phyloP scores from a whole-genome alignment of 371 early-diverging fungal species.

The Apophysomyces elegans region DNA sequence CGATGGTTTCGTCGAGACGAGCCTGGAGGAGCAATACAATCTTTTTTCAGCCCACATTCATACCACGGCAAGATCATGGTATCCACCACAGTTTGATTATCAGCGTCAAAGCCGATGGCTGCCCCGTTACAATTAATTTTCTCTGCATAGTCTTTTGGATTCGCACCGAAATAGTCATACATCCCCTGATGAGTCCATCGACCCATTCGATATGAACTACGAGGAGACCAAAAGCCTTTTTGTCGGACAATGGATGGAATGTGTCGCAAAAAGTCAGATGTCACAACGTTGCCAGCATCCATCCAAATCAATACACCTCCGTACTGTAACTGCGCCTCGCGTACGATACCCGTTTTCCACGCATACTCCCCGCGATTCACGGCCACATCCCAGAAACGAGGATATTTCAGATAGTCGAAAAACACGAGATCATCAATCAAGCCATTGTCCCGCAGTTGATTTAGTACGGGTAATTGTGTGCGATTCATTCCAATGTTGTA shows the following conservation, averaged over 20 bases:
- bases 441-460: conserved; percentile 43
- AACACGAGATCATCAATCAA: conserved; percentile 52
- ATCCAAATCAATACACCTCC: conserved; percentile 62
- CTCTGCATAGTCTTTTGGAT: conserved; percentile 40
- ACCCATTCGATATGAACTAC: conserved; percentile 50
- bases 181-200: conserved; percentile 65
- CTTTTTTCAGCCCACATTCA: conserved; percentile 55
- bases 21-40: conserved; percentile 68
- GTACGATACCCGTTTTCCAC: conserved; percentile 70
- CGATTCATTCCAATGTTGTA: conserved; percentile 59
- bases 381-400: conserved; percentile 66
- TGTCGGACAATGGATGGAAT: conserved; percentile 46
- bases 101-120: conserved; percentile 61
- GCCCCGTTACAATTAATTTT: conserved; percentile 71
- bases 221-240: conserved; percentile 63
- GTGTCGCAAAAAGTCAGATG: conserved; percentile 54
- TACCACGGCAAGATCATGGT: conserved; percentile 60
- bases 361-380: conserved; percentile 66
- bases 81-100: conserved; percentile 48
- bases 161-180: conserved; percentile 56
- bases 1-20: conserved; percentile 64
- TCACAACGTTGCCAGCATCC: conserved; percentile 64
- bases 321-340: conserved; percentile 55
- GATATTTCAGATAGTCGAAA: conserved; percentile 61
- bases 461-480: conserved; percentile 48